These are phyloP conservation scores for Chaetothyriales sp. DNA, from an alignment of 2,329 filamentous ascomycete genomes.

Conservation along the genomic window DNA sequence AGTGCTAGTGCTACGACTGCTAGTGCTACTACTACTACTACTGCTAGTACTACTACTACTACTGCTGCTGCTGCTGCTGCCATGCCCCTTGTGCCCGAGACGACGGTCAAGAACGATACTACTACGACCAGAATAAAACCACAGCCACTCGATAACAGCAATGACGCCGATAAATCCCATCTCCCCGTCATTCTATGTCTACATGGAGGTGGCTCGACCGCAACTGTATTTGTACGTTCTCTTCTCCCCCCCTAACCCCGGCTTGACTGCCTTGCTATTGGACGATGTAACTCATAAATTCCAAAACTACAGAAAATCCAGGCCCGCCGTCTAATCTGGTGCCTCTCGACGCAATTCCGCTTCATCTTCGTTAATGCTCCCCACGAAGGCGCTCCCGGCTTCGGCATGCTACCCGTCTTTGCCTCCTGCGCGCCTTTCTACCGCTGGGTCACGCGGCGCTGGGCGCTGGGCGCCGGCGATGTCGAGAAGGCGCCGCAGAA, in stretches of 20 bases:
- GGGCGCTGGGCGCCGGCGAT: slow-evolving; percentile 10
- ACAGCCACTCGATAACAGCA: slow-evolving; percentile 2
- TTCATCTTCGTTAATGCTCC: slow-evolving; percentile 26
- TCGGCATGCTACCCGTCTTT: slow-evolving; percentile 27
- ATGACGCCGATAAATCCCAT: slow-evolving; percentile 6
- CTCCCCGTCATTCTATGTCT: slow-evolving; percentile 26
- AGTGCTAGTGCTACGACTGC: neutral
- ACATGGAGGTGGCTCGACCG: slow-evolving; percentile 29
- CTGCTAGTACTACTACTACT: neutral
- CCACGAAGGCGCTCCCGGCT: slow-evolving; percentile 20
- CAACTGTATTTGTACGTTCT: slow-evolving; percentile 20
- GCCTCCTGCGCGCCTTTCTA: slow-evolving; percentile 24
- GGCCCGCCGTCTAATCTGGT: slow-evolving; percentile 22
- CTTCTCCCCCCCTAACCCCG: too few species aligned
- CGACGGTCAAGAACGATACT: neutral
- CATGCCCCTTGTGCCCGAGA: neutral
- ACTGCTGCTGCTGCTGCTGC: too few species aligned
- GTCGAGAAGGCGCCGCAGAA: slow-evolving; percentile 9
- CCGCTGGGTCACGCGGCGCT: slow-evolving; percentile 22
- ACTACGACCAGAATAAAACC: neutral
- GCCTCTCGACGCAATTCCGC: slow-evolving; percentile 23
- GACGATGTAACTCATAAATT: too few species aligned
- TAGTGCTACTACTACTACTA: neutral
- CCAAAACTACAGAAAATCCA: slow-evolving; percentile 20
- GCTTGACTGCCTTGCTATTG: too few species aligned